phyloP scores from a whole-genome alignment of 75 land plant genomes.

The Picea sitchensis region DNA sequence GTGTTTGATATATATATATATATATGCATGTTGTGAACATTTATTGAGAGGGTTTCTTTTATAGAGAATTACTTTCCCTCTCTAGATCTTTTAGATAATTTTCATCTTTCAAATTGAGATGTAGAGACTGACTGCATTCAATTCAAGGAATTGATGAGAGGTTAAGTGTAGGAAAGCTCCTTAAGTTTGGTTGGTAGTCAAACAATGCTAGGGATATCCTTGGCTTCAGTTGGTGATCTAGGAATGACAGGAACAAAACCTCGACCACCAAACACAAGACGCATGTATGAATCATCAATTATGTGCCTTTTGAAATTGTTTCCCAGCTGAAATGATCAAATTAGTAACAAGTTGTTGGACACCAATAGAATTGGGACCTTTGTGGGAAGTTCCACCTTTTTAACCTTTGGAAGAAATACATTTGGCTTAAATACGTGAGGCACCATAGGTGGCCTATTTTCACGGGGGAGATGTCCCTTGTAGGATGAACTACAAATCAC shows the following conservation, averaged over 20 bases:
- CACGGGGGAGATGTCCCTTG: too few relatives aligned
- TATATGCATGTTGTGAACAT: too few relatives aligned
- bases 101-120: background rate
- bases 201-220: background rate
- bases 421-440: too few relatives aligned
- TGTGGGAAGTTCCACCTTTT: background rate
- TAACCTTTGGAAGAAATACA: too few relatives aligned
- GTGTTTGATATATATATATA: too few relatives aligned
- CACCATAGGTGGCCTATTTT: too few relatives aligned
- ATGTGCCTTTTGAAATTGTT: background rate
- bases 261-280: constrained; percentile 43
- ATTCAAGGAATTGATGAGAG: background rate
- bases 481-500: too few relatives aligned
- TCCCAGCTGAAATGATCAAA: background rate
- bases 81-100: too few relatives aligned
- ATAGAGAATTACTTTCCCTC: too few relatives aligned
- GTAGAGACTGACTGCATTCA: background rate
- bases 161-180: background rate
- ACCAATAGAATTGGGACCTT: background rate
- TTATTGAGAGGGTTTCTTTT: too few relatives aligned
- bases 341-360: background rate
- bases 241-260: constrained; percentile 29
- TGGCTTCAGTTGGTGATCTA: constrained; percentile 1
- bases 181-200: background rate
- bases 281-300: constrained; percentile 46